phyloP scores from a whole-genome alignment of 208 protist genomes.

The Leishmania guyanensis region DNA sequence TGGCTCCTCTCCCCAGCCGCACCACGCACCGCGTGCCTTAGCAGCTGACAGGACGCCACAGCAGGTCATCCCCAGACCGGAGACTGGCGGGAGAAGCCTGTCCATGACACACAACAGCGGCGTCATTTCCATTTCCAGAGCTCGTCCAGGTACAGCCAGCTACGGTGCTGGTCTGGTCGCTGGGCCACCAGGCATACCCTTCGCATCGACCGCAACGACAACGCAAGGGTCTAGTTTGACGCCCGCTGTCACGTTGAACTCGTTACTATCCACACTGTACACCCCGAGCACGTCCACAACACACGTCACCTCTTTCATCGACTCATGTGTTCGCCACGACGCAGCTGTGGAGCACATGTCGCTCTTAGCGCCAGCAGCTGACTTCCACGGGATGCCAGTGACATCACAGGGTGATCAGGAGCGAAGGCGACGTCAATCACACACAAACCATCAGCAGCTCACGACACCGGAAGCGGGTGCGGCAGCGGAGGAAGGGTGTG shows the following conservation, averaged over 20 bases:
- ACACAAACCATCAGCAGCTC: not conserved
- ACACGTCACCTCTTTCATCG: not conserved
- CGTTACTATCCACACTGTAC: not conserved
- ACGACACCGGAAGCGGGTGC: not conserved
- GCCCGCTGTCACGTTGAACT: not conserved
- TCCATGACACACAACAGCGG: too few relatives aligned
- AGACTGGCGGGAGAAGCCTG: not conserved
- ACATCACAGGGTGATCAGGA: not conserved
- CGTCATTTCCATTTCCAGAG: not conserved
- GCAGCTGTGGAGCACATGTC: too few relatives aligned
- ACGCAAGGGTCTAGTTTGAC: not conserved
- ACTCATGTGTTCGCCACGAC: not conserved
- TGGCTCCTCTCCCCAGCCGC: not conserved
- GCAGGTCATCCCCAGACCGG: too few relatives aligned
- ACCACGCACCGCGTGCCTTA: not conserved
- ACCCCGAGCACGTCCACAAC: not conserved
- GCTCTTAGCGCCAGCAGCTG: not conserved
- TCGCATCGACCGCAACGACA: not conserved
- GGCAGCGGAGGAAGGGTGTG: not conserved
- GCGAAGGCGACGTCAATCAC: too few relatives aligned
- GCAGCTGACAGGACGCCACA: not conserved
- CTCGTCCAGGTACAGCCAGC: not conserved
- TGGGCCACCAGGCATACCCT: not conserved
- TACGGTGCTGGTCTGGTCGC: not conserved
- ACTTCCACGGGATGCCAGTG: not conserved